Evolutionary conservation across 2,329 filamentous ascomycete genomes (phyloP).

Genomic region (Sodiomyces alkalinus): DNA sequence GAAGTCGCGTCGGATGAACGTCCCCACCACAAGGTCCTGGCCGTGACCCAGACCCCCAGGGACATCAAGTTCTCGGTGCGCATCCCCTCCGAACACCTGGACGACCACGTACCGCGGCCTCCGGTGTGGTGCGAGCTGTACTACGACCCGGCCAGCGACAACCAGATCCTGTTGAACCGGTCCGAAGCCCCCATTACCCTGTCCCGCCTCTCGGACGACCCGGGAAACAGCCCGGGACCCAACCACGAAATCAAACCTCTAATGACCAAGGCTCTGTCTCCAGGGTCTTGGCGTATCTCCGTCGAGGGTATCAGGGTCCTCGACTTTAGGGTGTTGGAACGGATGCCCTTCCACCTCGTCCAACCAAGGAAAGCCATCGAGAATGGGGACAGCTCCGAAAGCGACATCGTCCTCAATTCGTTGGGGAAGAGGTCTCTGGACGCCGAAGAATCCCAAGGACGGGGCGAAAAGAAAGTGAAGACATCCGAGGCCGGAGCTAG

Average conservation of each 20-base stretch:
- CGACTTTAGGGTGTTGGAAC: slow-evolving; percentile 43
- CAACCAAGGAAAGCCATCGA: slow-evolving; percentile 9
- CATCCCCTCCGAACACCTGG: slow-evolving; percentile 31
- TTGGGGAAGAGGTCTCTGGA: slow-evolving; percentile 35
- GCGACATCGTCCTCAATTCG: slow-evolving; percentile 19
- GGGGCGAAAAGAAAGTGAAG: slow-evolving; percentile 26
- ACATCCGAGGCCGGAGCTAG: slow-evolving; percentile 18
- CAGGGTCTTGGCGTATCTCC: slow-evolving; percentile 42
- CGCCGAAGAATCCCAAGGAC: slow-evolving; percentile 24
- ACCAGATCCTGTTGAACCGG: slow-evolving; percentile 39
- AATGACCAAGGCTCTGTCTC: slow-evolving; percentile 29
- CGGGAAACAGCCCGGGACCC: slow-evolving; percentile 22
- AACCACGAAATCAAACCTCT: slow-evolving; percentile 23
- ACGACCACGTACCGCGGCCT: slow-evolving; percentile 24
- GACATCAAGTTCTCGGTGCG: slow-evolving; percentile 46
- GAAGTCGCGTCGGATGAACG: slow-evolving; percentile 33
- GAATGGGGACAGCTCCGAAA: too few species aligned
- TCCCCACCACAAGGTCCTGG: slow-evolving; percentile 40
- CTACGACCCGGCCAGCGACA: slow-evolving; percentile 43
- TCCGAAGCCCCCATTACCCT: slow-evolving; percentile 38
- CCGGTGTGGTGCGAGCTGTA: slow-evolving; percentile 45
- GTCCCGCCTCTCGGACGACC: slow-evolving; percentile 25
- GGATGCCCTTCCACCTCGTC: slow-evolving; percentile 30
- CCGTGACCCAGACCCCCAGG: slow-evolving; percentile 42
- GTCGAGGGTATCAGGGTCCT: slow-evolving; percentile 33